Base-by-base conservation (phyloP, 768 basidiomycete genomes). In the Boletus patriciae region DNA sequence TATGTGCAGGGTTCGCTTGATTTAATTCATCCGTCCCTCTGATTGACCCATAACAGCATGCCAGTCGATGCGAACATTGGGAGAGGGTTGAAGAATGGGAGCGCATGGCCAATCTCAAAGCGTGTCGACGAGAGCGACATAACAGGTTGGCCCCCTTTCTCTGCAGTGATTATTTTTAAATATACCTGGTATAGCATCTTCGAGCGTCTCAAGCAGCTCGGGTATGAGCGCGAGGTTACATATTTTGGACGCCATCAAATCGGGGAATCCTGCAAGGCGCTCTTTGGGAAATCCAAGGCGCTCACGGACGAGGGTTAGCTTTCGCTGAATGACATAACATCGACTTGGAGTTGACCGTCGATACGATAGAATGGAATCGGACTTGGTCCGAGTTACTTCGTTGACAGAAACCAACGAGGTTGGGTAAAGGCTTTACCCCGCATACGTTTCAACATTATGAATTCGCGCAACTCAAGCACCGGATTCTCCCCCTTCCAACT, bases 291-390 rank as follows among this genome's bases (percentile, higher is more conserved):
- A 16, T 49, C 46, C 34, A 50, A 55, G 16, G 43, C 55, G 9
- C 54, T 64, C 13, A 58, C 52, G 0, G 44, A 60, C 45, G 52
- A 34, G 40, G 61, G 62, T 59, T 9, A 21, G 44, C 25, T 50
- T 23, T 31, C 18, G 8, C 1, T 6, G 6, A 27, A 11, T 34
- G 7, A 37, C 16, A 47, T 41, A 4, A 25, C 36, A 21, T 42
- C n/a, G 11, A 16, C 25, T 18, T 2, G 12, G 16, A 18, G n/a
- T 18, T 52, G 19, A 54, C 6, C 5, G 7, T 38, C 8, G 16
- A 1, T 23, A 3, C 16, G 13, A 18, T 16, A 62, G 61, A 52
- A 12, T 62, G 58, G 61, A 25, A 11, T 0, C 13, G 2, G 3
- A 40, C 58, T 19, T 38, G 34, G 44, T 54, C 52, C 10, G 9